A percentile compares a stretch with the other conserved stretches of the same genome.
These are phyloP conservation scores for Amauroascus verrucosus DNA, from an alignment of 2,329 filamentous ascomycete species.

Conservation along the genomic window DNA sequence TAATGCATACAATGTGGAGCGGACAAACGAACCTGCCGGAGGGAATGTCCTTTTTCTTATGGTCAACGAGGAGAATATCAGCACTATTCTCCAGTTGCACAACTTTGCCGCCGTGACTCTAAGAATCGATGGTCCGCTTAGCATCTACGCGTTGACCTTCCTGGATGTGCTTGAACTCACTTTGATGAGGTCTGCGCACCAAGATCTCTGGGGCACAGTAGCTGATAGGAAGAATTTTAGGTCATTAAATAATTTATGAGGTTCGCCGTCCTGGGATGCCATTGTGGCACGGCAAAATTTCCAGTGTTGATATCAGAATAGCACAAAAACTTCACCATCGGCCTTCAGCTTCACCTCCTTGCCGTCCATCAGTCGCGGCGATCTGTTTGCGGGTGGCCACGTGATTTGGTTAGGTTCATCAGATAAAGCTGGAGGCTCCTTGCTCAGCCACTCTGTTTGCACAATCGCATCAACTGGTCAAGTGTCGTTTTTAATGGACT, in stretches of 20 bases:
- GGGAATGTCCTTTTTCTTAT: constrained; percentile 42
- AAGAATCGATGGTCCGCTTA: neutral
- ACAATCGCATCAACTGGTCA: too few relatives aligned
- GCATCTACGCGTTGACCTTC: neutral
- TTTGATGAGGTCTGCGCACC: constrained; percentile 41
- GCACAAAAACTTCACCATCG: too few relatives aligned
- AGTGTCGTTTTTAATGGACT: too few relatives aligned
- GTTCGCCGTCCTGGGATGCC: neutral
- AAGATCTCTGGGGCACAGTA: constrained; percentile 42
- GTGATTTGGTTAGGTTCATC: neutral
- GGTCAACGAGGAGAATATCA: constrained; percentile 51
- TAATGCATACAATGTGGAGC: constrained; percentile 1
- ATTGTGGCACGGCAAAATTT: neutral
- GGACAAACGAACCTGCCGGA: constrained; percentile 36
- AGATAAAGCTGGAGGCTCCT: neutral
- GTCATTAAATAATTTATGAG: constrained; percentile 41
- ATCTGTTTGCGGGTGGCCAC: neutral
- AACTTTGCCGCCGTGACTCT: constrained; percentile 47
- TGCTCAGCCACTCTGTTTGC: neutral
- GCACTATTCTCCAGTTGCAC: constrained; percentile 46
- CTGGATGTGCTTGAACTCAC: constrained; percentile 20
- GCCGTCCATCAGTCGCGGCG: neutral
- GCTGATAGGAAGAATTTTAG: constrained; percentile 50
- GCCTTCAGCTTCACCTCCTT: too few relatives aligned
- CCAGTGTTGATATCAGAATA: too few relatives aligned